A percentile compares a stretch with the other conserved stretches of the same genome.
phyloP scores from a whole-genome alignment of 176 grass and related monocot genomes.

The Raddia guianensis region DNA sequence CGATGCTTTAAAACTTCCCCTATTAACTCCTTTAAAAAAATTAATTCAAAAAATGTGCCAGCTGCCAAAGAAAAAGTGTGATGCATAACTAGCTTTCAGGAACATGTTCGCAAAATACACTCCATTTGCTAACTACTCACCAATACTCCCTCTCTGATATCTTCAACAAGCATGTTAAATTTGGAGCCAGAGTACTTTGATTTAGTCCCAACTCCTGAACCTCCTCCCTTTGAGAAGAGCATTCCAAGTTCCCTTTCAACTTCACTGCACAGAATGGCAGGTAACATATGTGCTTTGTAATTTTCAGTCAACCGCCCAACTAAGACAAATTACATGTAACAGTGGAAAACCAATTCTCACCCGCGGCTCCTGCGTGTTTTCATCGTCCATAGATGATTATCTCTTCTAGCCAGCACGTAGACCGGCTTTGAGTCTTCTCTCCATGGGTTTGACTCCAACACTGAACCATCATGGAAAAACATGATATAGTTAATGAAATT shows the following conservation, averaged over 20 bases:
- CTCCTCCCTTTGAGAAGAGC: constrained; percentile 76
- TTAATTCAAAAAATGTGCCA: constrained; percentile 1
- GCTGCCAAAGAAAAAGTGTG: too few relatives aligned
- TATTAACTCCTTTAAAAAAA: not conserved
- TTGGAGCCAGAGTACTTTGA: constrained; percentile 71
- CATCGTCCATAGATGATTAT: constrained; percentile 94
- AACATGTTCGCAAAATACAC: not conserved
- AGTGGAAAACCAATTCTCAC: constrained; percentile 43
- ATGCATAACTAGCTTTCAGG: not conserved
- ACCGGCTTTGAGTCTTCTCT: constrained; percentile 88
- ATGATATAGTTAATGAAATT: constrained; percentile 22
- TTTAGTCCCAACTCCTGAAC: constrained; percentile 62
- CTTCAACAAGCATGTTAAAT: constrained; percentile 86
- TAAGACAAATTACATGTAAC: not conserved
- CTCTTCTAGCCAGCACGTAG: constrained; percentile 85
- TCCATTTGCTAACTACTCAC: constrained; percentile 50
- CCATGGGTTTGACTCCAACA: constrained; percentile 95
- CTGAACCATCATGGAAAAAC: constrained; percentile 45
- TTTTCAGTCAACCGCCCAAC: not conserved
- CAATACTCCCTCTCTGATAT: constrained; percentile 93
- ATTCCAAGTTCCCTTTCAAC: constrained; percentile 93
- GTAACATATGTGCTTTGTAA: not conserved
- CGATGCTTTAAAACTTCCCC: not conserved
- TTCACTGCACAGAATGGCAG: constrained; percentile 51
- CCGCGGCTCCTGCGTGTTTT: constrained; percentile 81